Evolutionary conservation across 2,329 filamentous ascomycete species (phyloP), one percentile per base, ranked within the genome.

Genomic region (Phialemonium atrogriseum): DNA sequence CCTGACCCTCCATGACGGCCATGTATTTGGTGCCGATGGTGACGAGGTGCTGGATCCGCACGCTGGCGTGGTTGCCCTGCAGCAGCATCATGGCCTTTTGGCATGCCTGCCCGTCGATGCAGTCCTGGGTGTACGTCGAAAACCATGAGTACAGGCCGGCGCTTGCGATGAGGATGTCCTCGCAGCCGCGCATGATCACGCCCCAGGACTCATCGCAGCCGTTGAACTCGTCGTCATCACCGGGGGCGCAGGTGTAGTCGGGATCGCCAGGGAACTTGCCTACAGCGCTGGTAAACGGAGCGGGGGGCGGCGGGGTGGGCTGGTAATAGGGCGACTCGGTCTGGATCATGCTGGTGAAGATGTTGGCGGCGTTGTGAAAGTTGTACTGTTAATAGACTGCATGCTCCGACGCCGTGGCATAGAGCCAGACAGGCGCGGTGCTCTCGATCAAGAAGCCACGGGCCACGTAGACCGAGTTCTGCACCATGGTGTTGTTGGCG

Each of bases 251-350:
- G 44, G 30, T 4, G 46, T 46, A 42, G 32, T 25, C 18, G 1
- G 42, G 32, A 20, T 43, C 43, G 17, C 32, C 36, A n/a, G 26
- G 24, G 10, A 30, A 27, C 7, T 7, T 7, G 24, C 30, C 33
- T 6, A 31, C 30, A 7, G 5, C 5, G 4, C 5, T 4, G 4
- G 4, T 17, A n/a, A 28, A 28, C 3, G 39, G 45, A 22, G 24
- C 41, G 7, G 38, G 40, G 11, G 34, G 33, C n/a, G 10, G 30
- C 2, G 37, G 40, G 2, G 32, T 79, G 64, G 47, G 44, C 31
- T 55, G 49, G 58, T 70, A 78, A 56, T 68, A 73, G 8, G 79
- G 74, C 3, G 77, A 81, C 51, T 85, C 80, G 1, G 73, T 74
- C 48, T 84, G 80, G 36, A 84, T 73, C 30, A 77, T 55, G n/a